Evolutionary conservation across 108 stramenopile species (phyloP), one percentile per base, ranked within the genome.

Genomic region (Cyclotella cryptica): DNA sequence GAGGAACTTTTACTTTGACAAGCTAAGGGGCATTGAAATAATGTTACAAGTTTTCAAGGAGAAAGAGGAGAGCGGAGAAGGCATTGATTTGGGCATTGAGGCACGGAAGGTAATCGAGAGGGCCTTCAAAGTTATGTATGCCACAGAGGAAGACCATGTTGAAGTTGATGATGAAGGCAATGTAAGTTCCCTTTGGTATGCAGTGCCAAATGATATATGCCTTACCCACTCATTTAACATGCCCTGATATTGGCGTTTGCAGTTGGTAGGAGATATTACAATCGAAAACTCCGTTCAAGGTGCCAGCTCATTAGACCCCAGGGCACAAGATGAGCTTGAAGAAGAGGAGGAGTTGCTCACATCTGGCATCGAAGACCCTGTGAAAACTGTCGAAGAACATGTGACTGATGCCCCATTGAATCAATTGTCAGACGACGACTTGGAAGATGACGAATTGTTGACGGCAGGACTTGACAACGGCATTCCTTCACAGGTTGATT

Each of bases 1-100:
- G 71, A 77, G 93, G 39, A 97, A 99, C 71, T 99, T 99, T 74
- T 99, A 99, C 81, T 98, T 98, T 76, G 89, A 96, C 26, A 99
- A 99, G 79, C 85, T 99, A 27, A 78, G 97, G 40, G 96, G 92
- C 29, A 86, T 99, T 47, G 98, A 98, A 80, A 79, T 95, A 28
- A 87, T 97, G 88, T 73, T 98, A 69, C 97, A 98, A 78, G 88
- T 91, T 24, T 87, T 88, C 59, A 88, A 93, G 64, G 95, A 96
- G 53, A 81, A 84, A 58, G 66, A 79, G n/a, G 89, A 86, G 29
- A 81, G 66, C 30, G 63, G 44, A 5, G 77, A 72, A 35, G 88
- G 83, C 15, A 45, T 75, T 60, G 70, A 71, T 24, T 52, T 49
- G n/a, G 69, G 58, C 8, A 19, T 15, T 0, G 71, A 59, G 45